Percentiles rank a stretch among this genome's conserved stretches.
These are phyloP conservation scores for Globisporangium iwayamae DNA, from an alignment of 352 stramenopile species.

Conservation along the genomic window DNA sequence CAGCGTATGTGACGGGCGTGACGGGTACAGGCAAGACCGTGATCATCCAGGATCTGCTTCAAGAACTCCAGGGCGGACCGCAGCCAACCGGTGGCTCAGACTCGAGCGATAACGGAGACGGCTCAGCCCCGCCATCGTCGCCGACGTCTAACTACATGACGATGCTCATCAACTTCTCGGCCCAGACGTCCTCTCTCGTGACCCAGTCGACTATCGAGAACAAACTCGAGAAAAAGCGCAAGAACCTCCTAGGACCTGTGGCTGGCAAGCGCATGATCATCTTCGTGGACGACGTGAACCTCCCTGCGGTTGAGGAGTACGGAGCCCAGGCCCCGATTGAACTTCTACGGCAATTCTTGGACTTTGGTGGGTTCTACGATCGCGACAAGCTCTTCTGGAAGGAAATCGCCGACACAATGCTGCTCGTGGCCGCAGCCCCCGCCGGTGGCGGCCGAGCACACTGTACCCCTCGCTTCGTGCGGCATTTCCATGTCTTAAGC, in stretches of 20 bases:
- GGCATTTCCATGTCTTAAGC: constrained; percentile 95
- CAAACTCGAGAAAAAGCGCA: constrained; percentile 95
- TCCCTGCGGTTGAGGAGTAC: constrained; percentile 93
- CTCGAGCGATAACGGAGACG: constrained; percentile 15
- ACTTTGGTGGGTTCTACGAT: constrained; percentile 96
- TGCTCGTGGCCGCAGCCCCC: constrained; percentile 88
- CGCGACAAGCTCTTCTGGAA: constrained; percentile 97
- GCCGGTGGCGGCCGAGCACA: constrained; percentile 84
- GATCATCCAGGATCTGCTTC: constrained; percentile 77
- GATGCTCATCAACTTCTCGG: constrained; percentile 90
- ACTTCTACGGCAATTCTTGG: constrained; percentile 92
- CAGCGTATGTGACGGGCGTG: constrained; percentile 87
- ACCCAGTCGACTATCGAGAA: constrained; percentile 89
- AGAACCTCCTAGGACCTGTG: constrained; percentile 90
- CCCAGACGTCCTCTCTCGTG: constrained; percentile 87
- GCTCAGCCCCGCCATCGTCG: constrained; percentile 16
- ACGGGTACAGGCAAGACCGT: constrained; percentile 90
- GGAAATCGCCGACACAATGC: constrained; percentile 91
- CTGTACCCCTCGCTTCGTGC: constrained; percentile 91
- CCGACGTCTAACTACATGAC: constrained; percentile 58
- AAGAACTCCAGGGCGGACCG: constrained; percentile 35
- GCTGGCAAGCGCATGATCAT: constrained; percentile 88
- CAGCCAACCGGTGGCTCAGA: constrained; percentile 13
- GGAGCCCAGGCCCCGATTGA: constrained; percentile 93
- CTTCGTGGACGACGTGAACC: constrained; percentile 96